Evolutionary conservation across 352 stramenopile species (phyloP).

Genomic region (Globisporangium camurandrum): DNA sequence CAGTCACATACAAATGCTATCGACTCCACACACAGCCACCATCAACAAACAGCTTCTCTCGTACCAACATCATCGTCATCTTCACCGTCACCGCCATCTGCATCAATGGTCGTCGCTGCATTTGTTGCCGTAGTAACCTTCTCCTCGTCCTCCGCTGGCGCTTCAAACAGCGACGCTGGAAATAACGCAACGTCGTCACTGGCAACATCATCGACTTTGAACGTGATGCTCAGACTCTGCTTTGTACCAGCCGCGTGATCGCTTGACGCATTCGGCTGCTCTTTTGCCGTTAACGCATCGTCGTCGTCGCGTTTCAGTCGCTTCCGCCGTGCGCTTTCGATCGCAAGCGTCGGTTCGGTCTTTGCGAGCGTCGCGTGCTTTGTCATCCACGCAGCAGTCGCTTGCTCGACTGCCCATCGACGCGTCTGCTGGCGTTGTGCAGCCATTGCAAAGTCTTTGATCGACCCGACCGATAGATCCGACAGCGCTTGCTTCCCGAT

Average conservation of each 20-base stretch:
- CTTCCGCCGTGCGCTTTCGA: constrained; percentile 26
- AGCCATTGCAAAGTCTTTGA: constrained; percentile 21
- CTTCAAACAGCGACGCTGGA: constrained; percentile 21
- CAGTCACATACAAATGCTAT: neutral
- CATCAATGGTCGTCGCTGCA: neutral
- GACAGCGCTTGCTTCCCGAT: constrained; percentile 18
- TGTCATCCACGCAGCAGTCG: constrained; percentile 23
- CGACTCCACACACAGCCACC: neutral
- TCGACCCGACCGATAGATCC: constrained; percentile 22
- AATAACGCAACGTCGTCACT: constrained; percentile 28
- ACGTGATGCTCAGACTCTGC: constrained; percentile 28
- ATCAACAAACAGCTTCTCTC: constrained; percentile 1
- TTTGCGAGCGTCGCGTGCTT: constrained; percentile 32
- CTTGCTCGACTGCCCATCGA: constrained; percentile 22
- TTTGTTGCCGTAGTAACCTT: neutral
- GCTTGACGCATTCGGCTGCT: neutral
- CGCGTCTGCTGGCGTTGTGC: constrained; percentile 17
- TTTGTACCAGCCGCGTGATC: constrained; percentile 3
- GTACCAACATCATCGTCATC: constrained; percentile 5
- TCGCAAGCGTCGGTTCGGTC: constrained; percentile 35
- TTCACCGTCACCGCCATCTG: neutral
- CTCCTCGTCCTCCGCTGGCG: neutral
- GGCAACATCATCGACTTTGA: constrained; percentile 38
- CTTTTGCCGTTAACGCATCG: neutral
- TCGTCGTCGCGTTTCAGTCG: constrained; percentile 15